Conservation (phyloP, 179 eudicot species). For the Spinacia oleracea region DNA sequence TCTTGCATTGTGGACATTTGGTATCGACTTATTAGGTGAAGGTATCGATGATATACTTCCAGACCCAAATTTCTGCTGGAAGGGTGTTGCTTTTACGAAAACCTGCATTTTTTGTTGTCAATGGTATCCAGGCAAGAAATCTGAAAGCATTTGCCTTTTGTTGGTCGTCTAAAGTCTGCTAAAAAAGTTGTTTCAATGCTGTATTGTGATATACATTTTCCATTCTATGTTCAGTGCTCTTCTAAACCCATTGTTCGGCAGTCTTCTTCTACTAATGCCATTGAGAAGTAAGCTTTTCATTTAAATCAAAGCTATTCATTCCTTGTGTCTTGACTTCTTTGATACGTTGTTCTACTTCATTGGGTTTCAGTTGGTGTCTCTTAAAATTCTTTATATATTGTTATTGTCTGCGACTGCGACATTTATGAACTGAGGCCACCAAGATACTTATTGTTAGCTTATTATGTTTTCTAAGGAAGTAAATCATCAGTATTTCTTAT, state of each 20-base stretch:
- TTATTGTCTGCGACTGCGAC: background rate
- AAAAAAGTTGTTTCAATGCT: background rate
- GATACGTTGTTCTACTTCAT: background rate
- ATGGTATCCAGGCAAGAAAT: slow-evolving; percentile 27
- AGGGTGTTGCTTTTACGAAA: slow-evolving; percentile 13
- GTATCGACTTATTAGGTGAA: slow-evolving; percentile 18
- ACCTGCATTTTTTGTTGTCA: slow-evolving; percentile 4
- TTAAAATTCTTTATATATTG: background rate
- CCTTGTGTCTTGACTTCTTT: no score
- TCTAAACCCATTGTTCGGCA: slow-evolving; percentile 26
- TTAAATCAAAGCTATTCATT: background rate
- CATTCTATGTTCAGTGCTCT: slow-evolving; percentile 22
- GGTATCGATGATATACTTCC: background rate
- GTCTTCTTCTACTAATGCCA: slow-evolving; percentile 24
- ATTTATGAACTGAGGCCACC: background rate
- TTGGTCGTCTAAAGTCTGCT: background rate
- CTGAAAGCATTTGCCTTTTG: background rate
- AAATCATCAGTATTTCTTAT: background rate
- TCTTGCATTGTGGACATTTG: slow-evolving; percentile 3
- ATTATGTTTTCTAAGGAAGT: background rate
- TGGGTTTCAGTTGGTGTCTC: background rate
- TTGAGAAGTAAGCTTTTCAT: slow-evolving; percentile 47
- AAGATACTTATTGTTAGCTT: background rate
- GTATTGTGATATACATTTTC: background rate
- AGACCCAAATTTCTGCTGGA: slow-evolving; percentile 11